These are phyloP conservation scores for Aspergillus quadricinctus DNA, from an alignment of 2,329 filamentous ascomycete genomes.

Conservation along the genomic window DNA sequence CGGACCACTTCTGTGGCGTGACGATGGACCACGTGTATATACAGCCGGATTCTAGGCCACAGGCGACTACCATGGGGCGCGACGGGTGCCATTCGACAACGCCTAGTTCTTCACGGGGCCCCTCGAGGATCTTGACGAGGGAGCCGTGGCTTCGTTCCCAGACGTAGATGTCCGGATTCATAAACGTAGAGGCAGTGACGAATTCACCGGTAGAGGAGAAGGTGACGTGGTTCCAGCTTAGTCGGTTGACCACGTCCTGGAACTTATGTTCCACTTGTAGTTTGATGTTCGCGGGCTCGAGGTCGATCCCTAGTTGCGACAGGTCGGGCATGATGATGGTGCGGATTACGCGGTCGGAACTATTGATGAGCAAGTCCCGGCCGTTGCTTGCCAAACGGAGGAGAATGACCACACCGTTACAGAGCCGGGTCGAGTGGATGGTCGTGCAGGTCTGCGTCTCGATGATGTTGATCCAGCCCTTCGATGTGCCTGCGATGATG, in stretches of 20 bases:
- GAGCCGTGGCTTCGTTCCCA: slow-evolving; percentile 95
- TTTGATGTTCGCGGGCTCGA: slow-evolving; percentile 81
- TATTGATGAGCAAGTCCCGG: slow-evolving; percentile 83
- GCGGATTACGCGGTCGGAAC: slow-evolving; percentile 89
- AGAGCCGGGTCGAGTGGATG: slow-evolving; percentile 85
- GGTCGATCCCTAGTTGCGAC: slow-evolving; percentile 47
- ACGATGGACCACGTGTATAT: slow-evolving; percentile 97
- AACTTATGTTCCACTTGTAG: slow-evolving; percentile 96
- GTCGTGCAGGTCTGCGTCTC: slow-evolving; percentile 74
- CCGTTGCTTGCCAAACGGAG: slow-evolving; percentile 81
- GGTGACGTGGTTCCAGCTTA: slow-evolving; percentile 95
- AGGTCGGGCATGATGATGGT: slow-evolving; percentile 85
- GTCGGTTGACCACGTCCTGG: slow-evolving; percentile 89
- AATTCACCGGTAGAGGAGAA: slow-evolving; percentile 95
- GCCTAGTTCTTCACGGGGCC: slow-evolving; percentile 91
- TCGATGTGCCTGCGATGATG: slow-evolving; percentile 88
- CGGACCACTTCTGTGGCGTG: slow-evolving; percentile 94
- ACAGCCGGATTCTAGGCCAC: slow-evolving; percentile 84
- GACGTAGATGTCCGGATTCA: slow-evolving; percentile 97
- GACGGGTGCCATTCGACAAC: slow-evolving; percentile 97
- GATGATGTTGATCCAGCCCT: slow-evolving; percentile 94
- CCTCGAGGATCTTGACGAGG: slow-evolving; percentile 93
- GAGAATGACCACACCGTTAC: slow-evolving; percentile 80
- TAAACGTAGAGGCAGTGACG: slow-evolving; percentile 91
- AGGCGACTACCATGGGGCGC: slow-evolving; percentile 80